Evolutionary conservation across 2,329 filamentous ascomycete species (phyloP).

Genomic region (Didymosphaeria variabile): DNA sequence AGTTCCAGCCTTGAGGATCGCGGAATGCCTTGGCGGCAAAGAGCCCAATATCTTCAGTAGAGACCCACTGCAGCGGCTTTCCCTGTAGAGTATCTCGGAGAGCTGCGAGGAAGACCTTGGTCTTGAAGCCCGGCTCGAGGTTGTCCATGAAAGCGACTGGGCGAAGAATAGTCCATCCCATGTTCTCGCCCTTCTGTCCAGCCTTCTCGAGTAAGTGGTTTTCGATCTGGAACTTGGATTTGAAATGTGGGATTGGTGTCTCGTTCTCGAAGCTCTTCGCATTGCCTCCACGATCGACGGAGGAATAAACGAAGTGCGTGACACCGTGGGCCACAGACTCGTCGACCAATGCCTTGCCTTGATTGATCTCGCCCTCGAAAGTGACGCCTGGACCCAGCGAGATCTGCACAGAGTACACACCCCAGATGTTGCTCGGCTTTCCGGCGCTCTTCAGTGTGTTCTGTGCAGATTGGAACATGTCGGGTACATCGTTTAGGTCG

Average conservation of each 20-base stretch:
- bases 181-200: conserved; percentile 53
- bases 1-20: conserved; percentile 56
- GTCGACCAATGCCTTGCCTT: conserved; percentile 68
- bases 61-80: conserved; percentile 54
- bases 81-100: conserved; percentile 54
- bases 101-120: conserved; percentile 59
- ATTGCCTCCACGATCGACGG: conserved; percentile 70
- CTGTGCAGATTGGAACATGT: conserved; percentile 60
- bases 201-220: conserved; percentile 63
- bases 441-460: conserved; percentile 45
- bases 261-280: conserved; percentile 58
- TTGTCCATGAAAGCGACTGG: conserved; percentile 73
- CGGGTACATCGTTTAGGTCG: conserved; percentile 61
- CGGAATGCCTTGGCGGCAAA: conserved; percentile 62
- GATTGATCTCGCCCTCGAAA: conserved; percentile 58
- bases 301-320: conserved; percentile 70
- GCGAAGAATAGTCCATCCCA: conserved; percentile 70
- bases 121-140: conserved; percentile 56
- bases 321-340: conserved; percentile 65
- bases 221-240: conserved; percentile 69
- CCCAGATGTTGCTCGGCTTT: conserved; percentile 58
- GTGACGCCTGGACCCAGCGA: conserved; percentile 55
- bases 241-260: conserved; percentile 67
- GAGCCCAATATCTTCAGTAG: conserved; percentile 60
- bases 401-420: conserved; percentile 70